Conservation (phyloP, 257 asterid species). For the Solanum sejunctum region DNA sequence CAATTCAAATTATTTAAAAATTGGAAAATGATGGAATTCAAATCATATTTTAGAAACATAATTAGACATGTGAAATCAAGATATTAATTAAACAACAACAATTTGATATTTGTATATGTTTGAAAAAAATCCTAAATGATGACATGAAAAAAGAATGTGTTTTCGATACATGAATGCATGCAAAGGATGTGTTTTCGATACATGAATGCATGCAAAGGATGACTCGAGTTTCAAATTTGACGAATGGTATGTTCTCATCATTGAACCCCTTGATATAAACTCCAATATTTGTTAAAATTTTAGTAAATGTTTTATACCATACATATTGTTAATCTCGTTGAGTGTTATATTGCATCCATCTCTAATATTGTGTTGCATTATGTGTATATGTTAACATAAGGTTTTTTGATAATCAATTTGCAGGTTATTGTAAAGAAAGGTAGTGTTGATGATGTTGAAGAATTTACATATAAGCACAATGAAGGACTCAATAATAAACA, state of each 20-base stretch:
- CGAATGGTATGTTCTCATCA: neutral
- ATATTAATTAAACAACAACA: neutral
- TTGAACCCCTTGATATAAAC: neutral
- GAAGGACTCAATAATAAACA: neutral
- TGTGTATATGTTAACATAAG: neutral
- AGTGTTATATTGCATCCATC: neutral
- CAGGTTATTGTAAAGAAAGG: conserved; percentile 14
- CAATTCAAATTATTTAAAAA: neutral
- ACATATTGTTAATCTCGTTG: neutral
- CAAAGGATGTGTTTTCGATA: neutral
- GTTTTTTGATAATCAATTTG: neutral
- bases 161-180: neutral
- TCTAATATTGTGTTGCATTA: neutral
- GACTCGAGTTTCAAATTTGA: neutral
- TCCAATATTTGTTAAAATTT: neutral
- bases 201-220: neutral
- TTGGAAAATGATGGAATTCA: neutral
- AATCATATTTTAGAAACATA: neutral
- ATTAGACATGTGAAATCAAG: neutral
- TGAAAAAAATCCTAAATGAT: neutral
- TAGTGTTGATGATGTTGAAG: neutral
- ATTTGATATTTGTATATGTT: neutral
- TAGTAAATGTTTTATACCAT: neutral
- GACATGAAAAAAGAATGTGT: neutral
- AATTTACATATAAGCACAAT: neutral